Conservation (phyloP, 305 asterid genomes). For the Ajuga reptans region DNA sequence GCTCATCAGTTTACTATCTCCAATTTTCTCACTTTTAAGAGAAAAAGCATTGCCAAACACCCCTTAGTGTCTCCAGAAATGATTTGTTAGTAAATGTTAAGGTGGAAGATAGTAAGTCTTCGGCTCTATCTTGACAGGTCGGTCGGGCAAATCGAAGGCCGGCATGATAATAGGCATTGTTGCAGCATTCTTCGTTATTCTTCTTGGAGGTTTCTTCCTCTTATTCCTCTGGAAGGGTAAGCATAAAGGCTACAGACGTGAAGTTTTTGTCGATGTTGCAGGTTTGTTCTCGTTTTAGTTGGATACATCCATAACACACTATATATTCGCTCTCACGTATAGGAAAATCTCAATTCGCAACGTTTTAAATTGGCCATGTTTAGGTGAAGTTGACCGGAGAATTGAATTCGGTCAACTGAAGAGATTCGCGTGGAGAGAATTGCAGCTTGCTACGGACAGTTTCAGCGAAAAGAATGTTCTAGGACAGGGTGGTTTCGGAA, state of each 20-base stretch:
- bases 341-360: neutral
- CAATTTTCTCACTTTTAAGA: neutral
- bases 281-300: slow-evolving; percentile 38
- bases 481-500: slow-evolving; percentile 97
- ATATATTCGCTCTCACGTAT: neutral
- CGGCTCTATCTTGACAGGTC: slow-evolving; percentile 38
- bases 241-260: slow-evolving; percentile 50
- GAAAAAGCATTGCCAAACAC: neutral
- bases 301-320: neutral
- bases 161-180: slow-evolving; percentile 53
- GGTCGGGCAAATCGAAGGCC: slow-evolving; percentile 47
- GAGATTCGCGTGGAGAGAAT: slow-evolving; percentile 91
- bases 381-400: slow-evolving; percentile 86
- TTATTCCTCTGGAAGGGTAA: slow-evolving; percentile 47
- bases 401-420: slow-evolving; percentile 86
- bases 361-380: neutral
- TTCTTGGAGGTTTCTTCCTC: slow-evolving; percentile 49
- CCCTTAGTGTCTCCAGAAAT: neutral
- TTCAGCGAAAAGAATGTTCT: slow-evolving; percentile 79
- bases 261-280: slow-evolving; percentile 80
- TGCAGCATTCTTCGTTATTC: slow-evolving; percentile 48
- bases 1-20: neutral
- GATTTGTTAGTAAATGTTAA: neutral
- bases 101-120: neutral
- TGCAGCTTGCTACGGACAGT: slow-evolving; percentile 82